Conservation (phyloP, 2,329 filamentous ascomycete species). For the Curvularia hawaiiensis region DNA sequence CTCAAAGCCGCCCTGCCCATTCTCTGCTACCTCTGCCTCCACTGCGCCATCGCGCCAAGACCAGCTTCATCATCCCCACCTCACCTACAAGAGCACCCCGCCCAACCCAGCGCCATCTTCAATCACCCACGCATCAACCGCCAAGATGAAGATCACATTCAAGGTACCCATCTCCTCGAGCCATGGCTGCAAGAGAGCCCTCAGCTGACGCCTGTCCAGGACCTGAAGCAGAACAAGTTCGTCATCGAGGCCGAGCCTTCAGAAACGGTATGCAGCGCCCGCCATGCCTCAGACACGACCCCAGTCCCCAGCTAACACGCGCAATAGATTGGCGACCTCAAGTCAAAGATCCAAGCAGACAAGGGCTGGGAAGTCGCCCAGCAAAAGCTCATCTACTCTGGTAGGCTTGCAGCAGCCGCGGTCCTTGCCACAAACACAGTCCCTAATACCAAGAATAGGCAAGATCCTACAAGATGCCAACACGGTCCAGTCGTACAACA, state of each 20-base stretch:
- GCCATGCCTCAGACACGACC: constrained; percentile 17
- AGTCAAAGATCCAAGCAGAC: constrained; percentile 88
- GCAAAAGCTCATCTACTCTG: constrained; percentile 98
- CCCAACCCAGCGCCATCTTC: constrained; percentile 29
- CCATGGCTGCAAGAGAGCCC: constrained; percentile 8
- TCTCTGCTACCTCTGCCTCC: constrained; percentile 4
- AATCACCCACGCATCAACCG: constrained; percentile 27
- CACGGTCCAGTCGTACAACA: constrained; percentile 95
- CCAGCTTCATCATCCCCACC: constrained; percentile 18
- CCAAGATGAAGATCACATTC: constrained; percentile 72
- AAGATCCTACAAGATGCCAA: constrained; percentile 99
- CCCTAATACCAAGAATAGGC: constrained; percentile 60
- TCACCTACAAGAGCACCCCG: constrained; percentile 31
- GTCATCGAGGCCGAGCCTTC: constrained; percentile 91
- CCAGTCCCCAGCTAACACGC: constrained; percentile 20
- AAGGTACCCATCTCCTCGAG: constrained; percentile 56
- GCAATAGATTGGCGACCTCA: constrained; percentile 80
- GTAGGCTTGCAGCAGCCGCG: constrained; percentile 57
- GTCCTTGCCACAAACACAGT: constrained; percentile 18
- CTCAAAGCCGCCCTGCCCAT: background rate
- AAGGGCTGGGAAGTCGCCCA: constrained; percentile 92
- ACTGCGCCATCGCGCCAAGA: constrained; percentile 14
- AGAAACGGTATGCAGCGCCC: constrained; percentile 70
- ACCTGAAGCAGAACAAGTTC: constrained; percentile 99
- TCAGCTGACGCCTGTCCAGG: constrained; percentile 59